Evolutionary conservation across 2,329 filamentous ascomycete species (phyloP).

Genomic region (Hypoxylon sp.): DNA sequence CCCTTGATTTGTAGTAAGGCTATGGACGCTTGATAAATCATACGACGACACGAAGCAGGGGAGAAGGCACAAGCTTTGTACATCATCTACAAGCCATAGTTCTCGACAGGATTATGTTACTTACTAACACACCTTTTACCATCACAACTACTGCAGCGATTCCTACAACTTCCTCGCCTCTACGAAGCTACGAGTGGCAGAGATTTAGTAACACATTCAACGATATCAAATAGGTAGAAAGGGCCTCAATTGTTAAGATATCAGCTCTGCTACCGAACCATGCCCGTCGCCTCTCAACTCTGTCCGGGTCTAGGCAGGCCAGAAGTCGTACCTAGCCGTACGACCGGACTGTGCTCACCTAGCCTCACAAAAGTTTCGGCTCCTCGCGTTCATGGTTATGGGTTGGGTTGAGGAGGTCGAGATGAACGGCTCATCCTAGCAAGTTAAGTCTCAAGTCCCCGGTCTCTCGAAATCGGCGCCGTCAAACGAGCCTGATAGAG

Average conservation of each 20-base stretch:
- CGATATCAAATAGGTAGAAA: conserved; percentile 28
- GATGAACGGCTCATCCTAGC: conserved; percentile 4
- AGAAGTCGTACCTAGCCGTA: not conserved
- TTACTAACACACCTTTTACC: not conserved
- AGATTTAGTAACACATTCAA: not conserved
- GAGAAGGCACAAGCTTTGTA: too few species aligned
- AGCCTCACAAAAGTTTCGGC: not conserved
- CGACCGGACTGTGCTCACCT: not conserved
- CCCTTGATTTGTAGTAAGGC: too few species aligned
- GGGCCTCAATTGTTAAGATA: conserved; percentile 44
- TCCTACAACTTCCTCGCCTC: too few species aligned
- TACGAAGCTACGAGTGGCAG: not conserved
- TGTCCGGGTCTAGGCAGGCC: not conserved
- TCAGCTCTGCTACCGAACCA: conserved; percentile 44
- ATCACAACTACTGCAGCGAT: too few species aligned
- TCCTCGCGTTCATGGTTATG: not conserved
- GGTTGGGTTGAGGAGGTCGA: conserved; percentile 2
- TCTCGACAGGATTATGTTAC: not conserved
- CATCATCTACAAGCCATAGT: not conserved
- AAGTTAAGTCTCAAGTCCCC: conserved; percentile 12
- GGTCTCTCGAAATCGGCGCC: conserved; percentile 24
- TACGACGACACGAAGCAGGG: too few species aligned
- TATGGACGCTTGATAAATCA: too few species aligned
- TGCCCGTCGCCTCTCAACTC: conserved; percentile 23
- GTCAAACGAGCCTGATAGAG: conserved; percentile 10